Percentiles rank a stretch among this genome's conserved stretches.
Conservation (phyloP, 106 monocot genomes). For the Acorus calamus region DNA sequence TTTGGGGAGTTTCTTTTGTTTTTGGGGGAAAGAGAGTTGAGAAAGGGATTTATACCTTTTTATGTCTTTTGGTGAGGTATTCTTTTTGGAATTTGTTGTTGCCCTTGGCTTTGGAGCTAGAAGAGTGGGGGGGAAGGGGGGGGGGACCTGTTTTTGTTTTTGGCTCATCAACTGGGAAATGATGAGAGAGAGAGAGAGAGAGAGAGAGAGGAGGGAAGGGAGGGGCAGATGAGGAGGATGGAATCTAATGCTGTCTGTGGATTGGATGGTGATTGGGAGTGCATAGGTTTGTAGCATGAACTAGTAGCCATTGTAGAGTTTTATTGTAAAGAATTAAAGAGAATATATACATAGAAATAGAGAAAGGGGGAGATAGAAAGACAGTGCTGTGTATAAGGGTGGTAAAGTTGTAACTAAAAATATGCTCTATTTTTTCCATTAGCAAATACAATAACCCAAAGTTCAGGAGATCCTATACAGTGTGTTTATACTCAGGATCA, state of each 20-base stretch:
- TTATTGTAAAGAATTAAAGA: too few relatives aligned
- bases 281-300: slow-evolving; percentile 1
- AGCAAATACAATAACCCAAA: too few relatives aligned
- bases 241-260: slow-evolving; percentile 40
- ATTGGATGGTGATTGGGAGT: slow-evolving; percentile 16
- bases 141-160: slow-evolving; percentile 15
- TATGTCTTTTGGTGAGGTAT: neutral
- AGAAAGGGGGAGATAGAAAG: neutral
- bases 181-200: slow-evolving; percentile 2
- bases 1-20: neutral
- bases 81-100: neutral
- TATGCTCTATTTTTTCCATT: too few relatives aligned
- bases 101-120: neutral
- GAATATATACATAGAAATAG: too few relatives aligned
- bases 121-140: neutral
- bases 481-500: too few relatives aligned
- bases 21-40: slow-evolving; percentile 5
- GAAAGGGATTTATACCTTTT: neutral
- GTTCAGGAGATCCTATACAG: too few relatives aligned
- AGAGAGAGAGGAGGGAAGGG: slow-evolving; percentile 3
- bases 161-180: slow-evolving; percentile 13
- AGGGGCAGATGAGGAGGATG: slow-evolving; percentile 7
- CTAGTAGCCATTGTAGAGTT: neutral
- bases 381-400: neutral
- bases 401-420: too few relatives aligned